phyloP scores from a whole-genome alignment of 352 stramenopile species.

The Globisporangium cylindrosporum region DNA sequence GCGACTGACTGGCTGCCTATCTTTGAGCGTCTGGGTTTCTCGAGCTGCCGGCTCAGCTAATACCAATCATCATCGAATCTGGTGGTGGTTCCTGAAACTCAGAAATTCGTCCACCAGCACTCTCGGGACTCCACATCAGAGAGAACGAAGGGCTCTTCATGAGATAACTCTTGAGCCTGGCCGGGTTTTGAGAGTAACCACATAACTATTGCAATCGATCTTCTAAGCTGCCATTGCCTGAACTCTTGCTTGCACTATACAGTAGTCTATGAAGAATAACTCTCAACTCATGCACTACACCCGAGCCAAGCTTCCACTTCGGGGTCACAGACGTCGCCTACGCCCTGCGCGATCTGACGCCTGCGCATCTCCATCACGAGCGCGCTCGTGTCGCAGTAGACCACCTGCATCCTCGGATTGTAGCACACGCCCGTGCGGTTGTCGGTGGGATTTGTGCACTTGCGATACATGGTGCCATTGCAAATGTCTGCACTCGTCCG shows the following conservation, averaged over 20 bases:
- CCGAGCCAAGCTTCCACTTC: slow-evolving; percentile 33
- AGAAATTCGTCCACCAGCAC: not conserved
- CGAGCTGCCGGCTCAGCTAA: not conserved
- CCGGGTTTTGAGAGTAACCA: not conserved
- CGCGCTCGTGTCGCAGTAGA: slow-evolving; percentile 24
- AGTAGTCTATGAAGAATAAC: not conserved
- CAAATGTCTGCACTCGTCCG: slow-evolving; percentile 25
- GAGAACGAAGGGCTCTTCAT: not conserved
- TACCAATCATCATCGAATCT: not conserved
- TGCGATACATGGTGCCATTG: slow-evolving; percentile 39
- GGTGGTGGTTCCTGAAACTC: not conserved
- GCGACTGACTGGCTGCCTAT: not conserved
- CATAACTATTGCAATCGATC: no score
- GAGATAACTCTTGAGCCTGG: not conserved
- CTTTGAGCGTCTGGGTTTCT: not conserved
- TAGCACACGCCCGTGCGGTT: slow-evolving; percentile 31
- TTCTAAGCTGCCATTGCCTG: not conserved
- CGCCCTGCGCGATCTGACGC: slow-evolving; percentile 6
- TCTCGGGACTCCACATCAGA: not conserved
- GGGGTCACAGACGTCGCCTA: slow-evolving; percentile 26
- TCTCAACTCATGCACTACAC: slow-evolving; percentile 13
- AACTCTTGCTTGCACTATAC: not conserved
- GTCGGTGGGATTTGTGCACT: slow-evolving; percentile 19
- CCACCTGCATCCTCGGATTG: slow-evolving; percentile 28
- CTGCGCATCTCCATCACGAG: slow-evolving; percentile 12